Base-by-base conservation (phyloP, 495 filamentous ascomycete genomes). In the Tirmania nivea region DNA sequence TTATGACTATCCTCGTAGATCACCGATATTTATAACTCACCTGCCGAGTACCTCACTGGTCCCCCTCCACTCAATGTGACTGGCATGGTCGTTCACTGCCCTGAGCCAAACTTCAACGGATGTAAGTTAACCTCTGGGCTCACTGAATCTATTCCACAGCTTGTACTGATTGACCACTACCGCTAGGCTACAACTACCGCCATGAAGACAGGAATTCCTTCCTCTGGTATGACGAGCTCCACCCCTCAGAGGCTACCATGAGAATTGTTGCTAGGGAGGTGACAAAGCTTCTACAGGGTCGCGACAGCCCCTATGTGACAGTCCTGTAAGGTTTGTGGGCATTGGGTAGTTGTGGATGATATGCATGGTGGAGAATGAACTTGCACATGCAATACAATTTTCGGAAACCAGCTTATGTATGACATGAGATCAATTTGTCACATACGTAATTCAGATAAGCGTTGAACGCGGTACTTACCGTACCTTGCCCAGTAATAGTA, bases 181-280 rank as follows among this genome's bases (percentile, higher is more conserved):
- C 35, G 39, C 20, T 9, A 50, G 67, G 69, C 48, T 53, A 50
- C 9, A 56, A 62, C 21, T 66, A 64, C 52, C 57, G 58, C 4
- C 49, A 60, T 19, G 52, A 60, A 10, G 59, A 61, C 25, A 59
- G 53, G 21, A 68, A 71, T 55, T 70, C 63, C 34, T 78, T 69
- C 54, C 52, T 73, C 59, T 73, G 73, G 71, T 74, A 70, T 55
- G 80, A 85, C 65, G 74, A 77, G 61, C 64, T 85, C 61, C 82
- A 86, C 66, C 78, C 80, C 14, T 75, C 72, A n/a, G 68, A 76
- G 61, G 71, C 75, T 67, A 70, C 75, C 8, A 63, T 69, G 67
- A 63, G 69, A 51, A 60, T 71, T 39, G 70, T 86, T 55, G 80
- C 73, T 14, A 61, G 68, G 52, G 71, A 77, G 57, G 83, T 84